Conservation (phyloP, 2,329 filamentous ascomycete genomes). For the Didymella pinodella region DNA sequence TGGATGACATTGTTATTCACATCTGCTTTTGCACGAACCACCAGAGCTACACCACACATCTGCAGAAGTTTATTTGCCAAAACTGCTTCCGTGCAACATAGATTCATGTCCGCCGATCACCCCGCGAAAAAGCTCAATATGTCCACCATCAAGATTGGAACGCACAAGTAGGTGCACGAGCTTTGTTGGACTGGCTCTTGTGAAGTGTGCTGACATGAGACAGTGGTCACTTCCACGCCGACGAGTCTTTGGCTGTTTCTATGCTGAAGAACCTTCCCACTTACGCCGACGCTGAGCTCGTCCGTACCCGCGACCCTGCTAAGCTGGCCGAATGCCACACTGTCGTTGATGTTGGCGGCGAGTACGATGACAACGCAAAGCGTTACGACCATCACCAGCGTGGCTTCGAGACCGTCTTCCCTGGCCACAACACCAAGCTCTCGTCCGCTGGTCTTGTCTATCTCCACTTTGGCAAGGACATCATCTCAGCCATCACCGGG, state of each 20-base stretch:
- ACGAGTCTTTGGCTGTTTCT: conserved; percentile 96
- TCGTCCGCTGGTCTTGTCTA: conserved; percentile 94
- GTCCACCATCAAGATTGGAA: conserved; percentile 75
- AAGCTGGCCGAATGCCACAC: conserved; percentile 85
- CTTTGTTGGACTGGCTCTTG: conserved; percentile 6
- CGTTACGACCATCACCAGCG: conserved; percentile 99
- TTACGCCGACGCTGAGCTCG: conserved; percentile 75
- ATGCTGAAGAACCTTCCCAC: conserved; percentile 88
- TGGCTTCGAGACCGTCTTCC: conserved; percentile 85
- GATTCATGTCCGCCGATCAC: conserved; percentile 45
- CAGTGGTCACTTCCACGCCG: conserved; percentile 95
- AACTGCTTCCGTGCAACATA: neutral
- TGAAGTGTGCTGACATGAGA: conserved; percentile 3
- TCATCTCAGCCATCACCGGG: conserved; percentile 74
- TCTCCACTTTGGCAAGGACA: conserved; percentile 88
- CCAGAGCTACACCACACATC: conserved; percentile 1
- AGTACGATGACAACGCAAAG: conserved; percentile 78
- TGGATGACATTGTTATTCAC: conserved; percentile 29
- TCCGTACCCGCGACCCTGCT: conserved; percentile 86
- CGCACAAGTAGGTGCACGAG: conserved; percentile 71
- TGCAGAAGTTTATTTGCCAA: neutral
- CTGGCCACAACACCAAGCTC: conserved; percentile 83
- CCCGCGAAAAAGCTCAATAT: conserved; percentile 84
- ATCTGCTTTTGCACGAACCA: neutral
- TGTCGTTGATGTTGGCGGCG: conserved; percentile 96